These are phyloP conservation scores for Salvia splendens DNA, from an alignment of 257 asterid genomes.

Conservation along the genomic window DNA sequence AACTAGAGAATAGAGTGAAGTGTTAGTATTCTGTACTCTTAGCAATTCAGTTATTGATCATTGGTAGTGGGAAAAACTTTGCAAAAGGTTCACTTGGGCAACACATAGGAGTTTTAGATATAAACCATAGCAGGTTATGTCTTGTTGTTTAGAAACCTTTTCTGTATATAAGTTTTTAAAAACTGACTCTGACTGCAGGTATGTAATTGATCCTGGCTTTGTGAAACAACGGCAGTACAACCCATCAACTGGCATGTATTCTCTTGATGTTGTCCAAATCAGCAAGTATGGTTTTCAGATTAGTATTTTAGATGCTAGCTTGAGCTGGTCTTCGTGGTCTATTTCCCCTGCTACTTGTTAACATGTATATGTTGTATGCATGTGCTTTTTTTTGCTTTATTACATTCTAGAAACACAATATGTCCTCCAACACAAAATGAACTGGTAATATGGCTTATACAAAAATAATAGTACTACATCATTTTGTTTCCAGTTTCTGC, in stretches of 20 bases:
- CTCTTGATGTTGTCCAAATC: conserved; percentile 88
- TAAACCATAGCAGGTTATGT: background rate
- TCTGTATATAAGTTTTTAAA: conserved; percentile 17
- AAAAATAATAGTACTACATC: background rate
- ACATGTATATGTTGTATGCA: background rate
- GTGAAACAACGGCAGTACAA: conserved; percentile 97
- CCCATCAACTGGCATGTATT: conserved; percentile 96
- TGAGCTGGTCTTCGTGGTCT: background rate
- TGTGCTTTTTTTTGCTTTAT: conserved; percentile 6
- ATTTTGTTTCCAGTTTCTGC: background rate
- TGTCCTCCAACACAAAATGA: conserved; percentile 6
- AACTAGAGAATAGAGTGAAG: background rate
- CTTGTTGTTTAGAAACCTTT: conserved; percentile 13
- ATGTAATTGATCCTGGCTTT: conserved; percentile 89
- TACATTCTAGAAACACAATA: background rate
- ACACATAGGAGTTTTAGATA: background rate
- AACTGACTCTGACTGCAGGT: conserved; percentile 47
- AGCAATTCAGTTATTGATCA: background rate
- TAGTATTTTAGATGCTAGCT: conserved; percentile 10
- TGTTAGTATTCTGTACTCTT: background rate
- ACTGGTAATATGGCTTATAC: background rate
- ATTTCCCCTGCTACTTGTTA: conserved; percentile 3
- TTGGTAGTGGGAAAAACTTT: background rate
- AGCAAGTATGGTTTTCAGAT: conserved; percentile 66
- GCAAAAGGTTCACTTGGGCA: background rate